Base-by-base conservation (phyloP, 352 stramenopile species). In the Globisporangium camurandrum region DNA sequence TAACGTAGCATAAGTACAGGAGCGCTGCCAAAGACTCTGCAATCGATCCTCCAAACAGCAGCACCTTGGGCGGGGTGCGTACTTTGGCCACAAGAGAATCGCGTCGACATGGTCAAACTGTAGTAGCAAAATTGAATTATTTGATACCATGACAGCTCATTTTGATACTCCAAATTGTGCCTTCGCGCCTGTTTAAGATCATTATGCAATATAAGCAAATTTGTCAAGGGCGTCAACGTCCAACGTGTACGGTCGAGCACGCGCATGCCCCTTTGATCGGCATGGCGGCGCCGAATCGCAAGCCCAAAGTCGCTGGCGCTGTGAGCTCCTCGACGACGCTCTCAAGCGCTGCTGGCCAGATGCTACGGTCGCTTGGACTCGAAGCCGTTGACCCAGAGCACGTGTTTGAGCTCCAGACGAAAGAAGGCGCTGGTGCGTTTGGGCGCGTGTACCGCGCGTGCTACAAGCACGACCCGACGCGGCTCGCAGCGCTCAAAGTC, bases 371-470 rank as follows among this genome's bases (percentile, higher is more conserved):
- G n/a, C 62, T 88, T 6, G 72, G 73, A 7, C 56, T 88, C 2
- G 75, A 79, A 39, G 64, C 70, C 30, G 69, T 69, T 0, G 77
- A 88, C 39, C 77, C 77, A 0, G 71, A 84, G 46, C 69, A 84
- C 0, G 61, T 84, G 37, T 88, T 86, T 54, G 77, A 88, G 48
- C 66, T 88, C 30, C 74, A 86, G 41, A 76, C 61, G 36, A 81
- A 81, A n/a, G 77, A 88, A 66, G 77, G 77, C 12, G 73, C 72
- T 6, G 77, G 77, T 0, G 74, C 77, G 28, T 89, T 84, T 33
- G 75, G 77, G 47, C 72, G 72, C 30, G 75, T 89, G 2, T 89
- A 87, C 46, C 68, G 73, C 24, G 75, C 75, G 1, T 80, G 57
- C 33, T 84, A 81, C 54, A 73, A 71, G 11, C 27, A 23, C 23